Conservation (phyloP, 1,284 basidiomycete genomes). For the Apiotrichum veenhuisii region DNA sequence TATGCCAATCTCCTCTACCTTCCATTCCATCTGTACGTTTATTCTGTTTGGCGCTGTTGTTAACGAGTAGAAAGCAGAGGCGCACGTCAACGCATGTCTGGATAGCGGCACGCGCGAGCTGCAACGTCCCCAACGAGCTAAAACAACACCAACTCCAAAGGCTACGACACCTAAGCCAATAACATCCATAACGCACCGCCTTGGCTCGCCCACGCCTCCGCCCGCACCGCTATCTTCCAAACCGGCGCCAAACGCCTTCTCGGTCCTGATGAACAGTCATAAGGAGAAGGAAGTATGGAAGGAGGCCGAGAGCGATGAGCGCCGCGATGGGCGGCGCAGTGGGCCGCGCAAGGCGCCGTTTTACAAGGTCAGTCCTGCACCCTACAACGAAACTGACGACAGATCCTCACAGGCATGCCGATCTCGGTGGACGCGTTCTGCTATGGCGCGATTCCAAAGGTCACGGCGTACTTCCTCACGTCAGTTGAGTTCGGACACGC, state of each 20-base stretch:
- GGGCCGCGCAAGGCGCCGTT: slow-evolving; percentile 77
- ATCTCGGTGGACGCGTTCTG: slow-evolving; percentile 94
- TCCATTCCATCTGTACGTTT: not conserved
- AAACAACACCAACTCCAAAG: slow-evolving; percentile 1
- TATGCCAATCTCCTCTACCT: not conserved
- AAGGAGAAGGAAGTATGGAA: slow-evolving; percentile 80
- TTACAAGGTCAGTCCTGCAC: slow-evolving; percentile 64
- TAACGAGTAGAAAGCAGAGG: slow-evolving; percentile 13
- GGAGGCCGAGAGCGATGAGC: slow-evolving; percentile 57
- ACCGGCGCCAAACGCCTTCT: slow-evolving; percentile 59
- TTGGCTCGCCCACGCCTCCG: slow-evolving; percentile 16
- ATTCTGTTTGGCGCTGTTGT: not conserved
- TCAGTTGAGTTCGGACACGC: slow-evolving; percentile 45
- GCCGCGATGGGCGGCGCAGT: slow-evolving; percentile 49
- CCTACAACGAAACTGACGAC: not conserved
- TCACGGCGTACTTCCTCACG: slow-evolving; percentile 87
- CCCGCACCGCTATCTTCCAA: slow-evolving; percentile 4
- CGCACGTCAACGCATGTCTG: slow-evolving; percentile 49
- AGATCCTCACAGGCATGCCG: slow-evolving; percentile 88
- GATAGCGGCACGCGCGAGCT: slow-evolving; percentile 19
- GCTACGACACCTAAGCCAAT: not conserved
- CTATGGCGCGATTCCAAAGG: slow-evolving; percentile 82
- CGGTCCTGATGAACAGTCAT: slow-evolving; percentile 73
- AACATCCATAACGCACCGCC: slow-evolving; percentile 2
- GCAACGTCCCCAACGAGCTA: slow-evolving; percentile 5